phyloP scores from a whole-genome alignment of 768 basidiomycete species.

The Tulasnella sp. region DNA sequence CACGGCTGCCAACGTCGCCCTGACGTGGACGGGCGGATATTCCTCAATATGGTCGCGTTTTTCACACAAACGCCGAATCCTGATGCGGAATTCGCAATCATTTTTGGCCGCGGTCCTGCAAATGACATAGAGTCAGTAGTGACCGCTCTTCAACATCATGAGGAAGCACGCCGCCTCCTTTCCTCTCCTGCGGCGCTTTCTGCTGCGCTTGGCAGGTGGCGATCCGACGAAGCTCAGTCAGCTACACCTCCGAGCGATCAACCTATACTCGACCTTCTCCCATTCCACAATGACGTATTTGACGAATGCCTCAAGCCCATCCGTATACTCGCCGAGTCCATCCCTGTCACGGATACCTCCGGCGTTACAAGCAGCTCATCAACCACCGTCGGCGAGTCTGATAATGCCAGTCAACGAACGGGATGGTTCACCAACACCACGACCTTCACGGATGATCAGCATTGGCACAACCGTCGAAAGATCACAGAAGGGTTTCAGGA shows the following conservation, averaged over 20 bases:
- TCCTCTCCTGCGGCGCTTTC: background rate
- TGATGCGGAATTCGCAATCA: conserved; percentile 19
- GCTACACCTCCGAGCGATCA: background rate
- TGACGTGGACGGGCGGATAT: conserved; percentile 42
- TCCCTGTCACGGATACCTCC: background rate
- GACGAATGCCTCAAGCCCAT: conserved; percentile 31
- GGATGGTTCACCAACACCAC: conserved; percentile 10
- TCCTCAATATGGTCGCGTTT: conserved; percentile 31
- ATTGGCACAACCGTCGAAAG: conserved; percentile 46
- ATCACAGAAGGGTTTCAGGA: conserved; percentile 27
- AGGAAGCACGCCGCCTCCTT: background rate
- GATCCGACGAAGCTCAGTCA: background rate
- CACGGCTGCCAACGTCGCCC: conserved; percentile 26
- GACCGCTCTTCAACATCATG: background rate
- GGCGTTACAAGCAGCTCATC: background rate
- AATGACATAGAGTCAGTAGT: background rate
- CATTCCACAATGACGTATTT: conserved; percentile 32
- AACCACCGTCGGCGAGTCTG: background rate
- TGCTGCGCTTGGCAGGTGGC: background rate
- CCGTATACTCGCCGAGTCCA: conserved; percentile 19
- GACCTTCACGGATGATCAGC: conserved; percentile 35
- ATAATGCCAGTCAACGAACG: background rate
- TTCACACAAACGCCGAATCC: conserved; percentile 18
- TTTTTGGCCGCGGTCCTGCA: conserved; percentile 22
- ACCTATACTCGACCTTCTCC: conserved; percentile 21